Conservation (phyloP, 176 grass and related monocot species). For the Cenchrus purpureus region DNA sequence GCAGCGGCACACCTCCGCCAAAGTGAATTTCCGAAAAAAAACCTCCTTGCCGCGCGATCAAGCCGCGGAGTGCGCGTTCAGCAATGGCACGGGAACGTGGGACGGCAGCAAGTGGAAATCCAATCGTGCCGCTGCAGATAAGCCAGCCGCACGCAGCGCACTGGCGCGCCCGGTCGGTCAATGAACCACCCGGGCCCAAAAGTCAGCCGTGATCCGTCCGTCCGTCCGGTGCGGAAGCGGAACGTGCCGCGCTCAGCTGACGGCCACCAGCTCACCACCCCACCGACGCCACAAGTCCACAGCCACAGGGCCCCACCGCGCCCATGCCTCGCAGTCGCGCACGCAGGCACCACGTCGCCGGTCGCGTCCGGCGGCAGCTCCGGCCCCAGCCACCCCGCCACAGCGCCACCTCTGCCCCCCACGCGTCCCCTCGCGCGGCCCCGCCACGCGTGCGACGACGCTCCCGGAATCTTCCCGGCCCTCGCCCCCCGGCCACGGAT, state of each 20-base stretch:
- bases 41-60: background rate
- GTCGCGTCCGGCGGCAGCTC: background rate
- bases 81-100: background rate
- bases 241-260: background rate
- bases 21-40: too few relatives aligned
- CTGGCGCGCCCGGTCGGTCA: background rate
- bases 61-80: background rate
- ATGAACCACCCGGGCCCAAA: background rate
- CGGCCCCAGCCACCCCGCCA: background rate
- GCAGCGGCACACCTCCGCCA: too few relatives aligned
- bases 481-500: background rate
- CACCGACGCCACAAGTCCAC: background rate
- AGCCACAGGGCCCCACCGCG: background rate
- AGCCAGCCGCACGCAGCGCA: background rate
- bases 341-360: background rate
- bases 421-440: slow-evolving; percentile 34
- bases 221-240: background rate
- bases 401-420: background rate
- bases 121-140: background rate
- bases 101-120: background rate
- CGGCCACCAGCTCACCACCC: background rate
- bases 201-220: background rate
- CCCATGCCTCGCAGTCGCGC: background rate
- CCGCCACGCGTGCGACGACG: slow-evolving; percentile 20
- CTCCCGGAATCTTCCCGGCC: slow-evolving; percentile 34